phyloP scores from a whole-genome alignment of 768 basidiomycete species.

The Phallus indusiatus region DNA sequence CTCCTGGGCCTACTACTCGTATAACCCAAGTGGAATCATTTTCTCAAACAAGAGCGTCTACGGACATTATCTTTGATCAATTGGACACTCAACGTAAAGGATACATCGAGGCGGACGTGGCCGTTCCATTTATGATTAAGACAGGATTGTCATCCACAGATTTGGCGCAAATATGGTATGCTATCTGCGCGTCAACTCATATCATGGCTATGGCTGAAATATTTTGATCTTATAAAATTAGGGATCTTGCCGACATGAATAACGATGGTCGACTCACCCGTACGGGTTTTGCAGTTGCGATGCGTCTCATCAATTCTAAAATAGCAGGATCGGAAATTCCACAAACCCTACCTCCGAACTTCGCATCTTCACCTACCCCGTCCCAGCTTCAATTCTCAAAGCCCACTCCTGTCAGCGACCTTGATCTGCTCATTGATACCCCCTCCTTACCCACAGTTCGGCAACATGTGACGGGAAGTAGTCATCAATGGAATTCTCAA shows the following conservation, averaged over 20 bases:
- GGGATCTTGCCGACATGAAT: slow-evolving; percentile 90
- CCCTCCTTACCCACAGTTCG: slow-evolving; percentile 19
- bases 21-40: slow-evolving; percentile 69
- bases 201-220: too few species aligned
- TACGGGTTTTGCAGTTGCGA: slow-evolving; percentile 92
- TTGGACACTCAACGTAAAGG: slow-evolving; percentile 70
- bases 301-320: slow-evolving; percentile 86
- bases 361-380: slow-evolving; percentile 71
- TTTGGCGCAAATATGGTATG: slow-evolving; percentile 89
- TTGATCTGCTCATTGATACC: slow-evolving; percentile 38
- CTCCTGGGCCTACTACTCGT: slow-evolving; percentile 9
- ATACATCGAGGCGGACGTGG: slow-evolving; percentile 85
- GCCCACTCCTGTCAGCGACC: slow-evolving; percentile 29
- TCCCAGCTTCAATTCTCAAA: not conserved
- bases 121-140: slow-evolving; percentile 92
- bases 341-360: slow-evolving; percentile 50
- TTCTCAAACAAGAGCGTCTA: slow-evolving; percentile 61
- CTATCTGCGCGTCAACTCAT: slow-evolving; percentile 7
- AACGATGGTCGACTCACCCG: slow-evolving; percentile 79
- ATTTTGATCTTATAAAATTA: slow-evolving; percentile 22
- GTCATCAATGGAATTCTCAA: not conserved
- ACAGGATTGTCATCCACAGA: slow-evolving; percentile 73
- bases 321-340: slow-evolving; percentile 74
- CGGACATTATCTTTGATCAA: slow-evolving; percentile 74
- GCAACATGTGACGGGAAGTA: not conserved